Evolutionary conservation across 2,329 filamentous ascomycete species (phyloP).

Genomic region (Fusarium chaquense): DNA sequence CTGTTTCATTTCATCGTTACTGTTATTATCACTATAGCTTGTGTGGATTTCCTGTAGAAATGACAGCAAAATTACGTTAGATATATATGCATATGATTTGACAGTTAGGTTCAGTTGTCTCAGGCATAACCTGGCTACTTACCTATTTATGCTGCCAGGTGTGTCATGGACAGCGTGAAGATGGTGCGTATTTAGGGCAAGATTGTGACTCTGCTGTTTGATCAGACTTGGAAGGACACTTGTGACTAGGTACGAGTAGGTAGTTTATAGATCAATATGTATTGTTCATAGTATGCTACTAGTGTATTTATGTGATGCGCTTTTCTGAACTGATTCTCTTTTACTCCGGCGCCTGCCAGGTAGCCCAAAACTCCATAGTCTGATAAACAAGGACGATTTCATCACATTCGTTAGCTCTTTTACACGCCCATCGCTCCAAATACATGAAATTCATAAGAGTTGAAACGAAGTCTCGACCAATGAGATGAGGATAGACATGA

Average conservation of each 20-base stretch:
- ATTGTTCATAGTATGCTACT: neutral
- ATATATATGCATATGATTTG: neutral
- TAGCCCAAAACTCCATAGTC: slow-evolving; percentile 28
- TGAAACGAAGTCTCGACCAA: slow-evolving; percentile 3
- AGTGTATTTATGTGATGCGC: neutral
- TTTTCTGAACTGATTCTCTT: slow-evolving; percentile 11
- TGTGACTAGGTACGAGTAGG: too few species aligned
- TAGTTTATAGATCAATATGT: neutral
- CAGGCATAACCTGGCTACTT: neutral
- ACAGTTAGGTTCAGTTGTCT: neutral
- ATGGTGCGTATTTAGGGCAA: neutral
- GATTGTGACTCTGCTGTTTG: neutral
- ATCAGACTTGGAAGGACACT: neutral
- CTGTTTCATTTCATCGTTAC: neutral
- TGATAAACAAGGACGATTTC: slow-evolving; percentile 8
- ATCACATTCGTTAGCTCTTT: slow-evolving; percentile 33
- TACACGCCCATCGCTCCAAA: slow-evolving; percentile 4
- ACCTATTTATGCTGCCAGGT: neutral
- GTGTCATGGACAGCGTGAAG: neutral
- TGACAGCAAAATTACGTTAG: slow-evolving; percentile 12
- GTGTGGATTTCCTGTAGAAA: slow-evolving; percentile 26
- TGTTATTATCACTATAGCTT: slow-evolving; percentile 30
- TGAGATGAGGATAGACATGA: neutral
- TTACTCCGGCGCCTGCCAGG: slow-evolving; percentile 11
- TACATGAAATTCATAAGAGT: neutral